phyloP scores from a whole-genome alignment of 1,139 yeast genomes.

The Sugiyamaella pinicola region DNA sequence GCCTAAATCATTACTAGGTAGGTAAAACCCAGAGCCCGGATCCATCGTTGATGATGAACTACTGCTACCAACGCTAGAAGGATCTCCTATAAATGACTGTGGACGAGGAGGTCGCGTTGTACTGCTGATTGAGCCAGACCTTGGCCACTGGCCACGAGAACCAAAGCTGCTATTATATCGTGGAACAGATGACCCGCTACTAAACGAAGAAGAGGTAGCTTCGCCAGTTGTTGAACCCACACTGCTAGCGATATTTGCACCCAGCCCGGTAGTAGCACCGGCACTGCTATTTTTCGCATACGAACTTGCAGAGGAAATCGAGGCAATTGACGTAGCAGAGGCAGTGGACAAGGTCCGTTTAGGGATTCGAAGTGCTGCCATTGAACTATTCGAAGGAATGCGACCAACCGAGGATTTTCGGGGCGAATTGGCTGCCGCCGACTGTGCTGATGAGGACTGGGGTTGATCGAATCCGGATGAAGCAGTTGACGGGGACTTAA shows the following conservation, averaged over 20 bases:
- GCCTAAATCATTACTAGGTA: slow-evolving; percentile 68
- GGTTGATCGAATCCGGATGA: slow-evolving; percentile 2
- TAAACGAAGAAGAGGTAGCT: slow-evolving; percentile 31
- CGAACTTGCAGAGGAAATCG: slow-evolving; percentile 19
- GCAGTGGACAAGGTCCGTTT: slow-evolving; percentile 34
- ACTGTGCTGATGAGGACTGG: slow-evolving; percentile 19
- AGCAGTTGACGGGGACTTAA: slow-evolving; percentile 42
- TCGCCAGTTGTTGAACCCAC: slow-evolving; percentile 22
- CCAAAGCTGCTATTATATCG: slow-evolving; percentile 41
- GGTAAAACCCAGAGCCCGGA: slow-evolving; percentile 42
- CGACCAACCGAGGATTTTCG: slow-evolving; percentile 34
- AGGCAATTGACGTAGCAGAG: slow-evolving; percentile 30
- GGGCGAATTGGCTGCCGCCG: slow-evolving; percentile 27
- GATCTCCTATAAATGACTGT: slow-evolving; percentile 32
- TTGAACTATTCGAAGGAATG: slow-evolving; percentile 36
- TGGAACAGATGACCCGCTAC: slow-evolving; percentile 35
- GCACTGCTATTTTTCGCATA: slow-evolving; percentile 13
- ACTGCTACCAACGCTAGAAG: slow-evolving; percentile 33
- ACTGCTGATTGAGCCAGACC: slow-evolving; percentile 33
- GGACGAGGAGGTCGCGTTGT: slow-evolving; percentile 27
- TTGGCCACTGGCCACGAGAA: slow-evolving; percentile 34
- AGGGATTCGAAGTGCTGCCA: slow-evolving; percentile 40
- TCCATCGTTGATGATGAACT: slow-evolving; percentile 35
- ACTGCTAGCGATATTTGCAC: slow-evolving; percentile 7
- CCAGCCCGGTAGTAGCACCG: slow-evolving; percentile 3